Evolutionary conservation across 257 asterid genomes (phyloP), one percentile per base, ranked within the genome.

Genomic region (Gentiana macrophylla): DNA sequence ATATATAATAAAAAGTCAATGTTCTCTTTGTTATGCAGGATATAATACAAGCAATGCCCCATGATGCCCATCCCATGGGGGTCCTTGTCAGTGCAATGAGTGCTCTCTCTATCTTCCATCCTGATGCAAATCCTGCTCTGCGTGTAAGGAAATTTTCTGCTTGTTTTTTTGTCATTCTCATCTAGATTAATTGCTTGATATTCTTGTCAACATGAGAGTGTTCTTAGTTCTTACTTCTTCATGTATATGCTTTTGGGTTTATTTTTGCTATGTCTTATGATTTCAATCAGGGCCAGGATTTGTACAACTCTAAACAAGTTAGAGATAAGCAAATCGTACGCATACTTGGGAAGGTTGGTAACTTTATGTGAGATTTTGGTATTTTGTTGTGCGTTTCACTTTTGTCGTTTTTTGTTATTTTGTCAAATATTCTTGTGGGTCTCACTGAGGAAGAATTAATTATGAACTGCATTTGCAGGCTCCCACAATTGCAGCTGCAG

Each of bases 1-100:
- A 12, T 2, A 36, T 6, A 11, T 13, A 2, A 6, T 3, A 32
- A 24, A 11, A 1, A 44, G 46, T 51, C 11, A 8, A 2, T 41
- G 34, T 50, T 55, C 24, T 6, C n/a, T 51, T 44, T 12, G 2
- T 59, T 44, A 15, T 84, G 81, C 84, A 91, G 98, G 96, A 91
- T 60, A 91, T 87, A 59, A 91, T 91, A 74, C 96, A 91, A 67
- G 78, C 98, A 55, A 91, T 91, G 96, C 98, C 98, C 51, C 98
- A 91, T 70, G 95, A 91, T 76, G 98, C 98, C 65, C 98, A 91
- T 74, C 98, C 98, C 12, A 91, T 91, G 98, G 98, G 98, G 69
- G 98, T 87, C 69, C 96, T 91, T 65, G 96, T 91, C 70, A 87
- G 96, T 60, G 86, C 96, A 57, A 79, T 91, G 94, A 83, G 98